Base-by-base conservation (phyloP, 2,329 filamentous ascomycete species). In the Colletotrichum shisoi region DNA sequence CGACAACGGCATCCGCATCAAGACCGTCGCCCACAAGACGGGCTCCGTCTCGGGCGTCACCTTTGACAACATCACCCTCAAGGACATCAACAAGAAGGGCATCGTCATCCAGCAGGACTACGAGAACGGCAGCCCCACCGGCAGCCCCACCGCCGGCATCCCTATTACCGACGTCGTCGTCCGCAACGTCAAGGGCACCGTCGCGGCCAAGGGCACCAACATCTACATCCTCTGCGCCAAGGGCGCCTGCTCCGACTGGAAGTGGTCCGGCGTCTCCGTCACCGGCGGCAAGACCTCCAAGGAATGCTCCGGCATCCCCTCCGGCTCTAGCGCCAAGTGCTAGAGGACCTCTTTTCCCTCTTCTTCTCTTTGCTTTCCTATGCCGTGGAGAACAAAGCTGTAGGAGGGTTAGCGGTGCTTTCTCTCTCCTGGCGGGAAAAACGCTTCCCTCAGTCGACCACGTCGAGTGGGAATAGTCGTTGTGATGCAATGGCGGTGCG, bases 181-280 rank as follows among this genome's bases (percentile, higher is more conserved):
- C 56, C 74, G 77, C 46, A 74, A 79, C 68, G 77, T 85, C 67
- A 78, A 72, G 3, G 83, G 83, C 24, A 77, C 77, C 4, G 82
- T 85, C 51, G 68, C 74, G 24, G 73, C 73, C 0, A 71, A 70
- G 19, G 81, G 74, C 19, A 79, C 75, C 31, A 76, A 83, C 61
- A 74, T 85, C 66, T 83, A 84, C 71, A 83, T 87, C 63, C 79
- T 86, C 7, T 88, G 86, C 71, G 85, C 81, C 19, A 76, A 74
- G 46, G 83, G 81, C 39, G 77, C 79, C 59, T 85, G 84, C 76
- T 79, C 78, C 9, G 77, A 80, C 75, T 88, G 85, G 83, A 83
- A 79, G 15, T 87, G 84, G 83, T 78, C 74, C 9, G 79, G 76
- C 48, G 81, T 84, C 68, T 74, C 70, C 57, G 77, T 87, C 44